These are phyloP conservation scores for Chimonanthus salicifolius DNA, from an alignment of 164 flowering plant species.

Conservation along the genomic window DNA sequence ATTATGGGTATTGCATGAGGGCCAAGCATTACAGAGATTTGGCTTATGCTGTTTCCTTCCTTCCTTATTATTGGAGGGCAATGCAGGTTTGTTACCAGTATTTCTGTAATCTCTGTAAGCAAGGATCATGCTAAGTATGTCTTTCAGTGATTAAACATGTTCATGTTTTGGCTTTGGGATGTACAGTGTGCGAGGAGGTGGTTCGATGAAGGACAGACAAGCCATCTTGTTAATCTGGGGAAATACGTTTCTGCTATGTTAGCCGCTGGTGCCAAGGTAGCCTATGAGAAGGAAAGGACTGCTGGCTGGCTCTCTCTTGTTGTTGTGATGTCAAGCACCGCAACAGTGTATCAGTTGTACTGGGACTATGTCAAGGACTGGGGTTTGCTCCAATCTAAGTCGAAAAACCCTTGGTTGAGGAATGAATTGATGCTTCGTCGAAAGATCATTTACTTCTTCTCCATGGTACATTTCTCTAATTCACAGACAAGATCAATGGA, in stretches of 20 bases:
- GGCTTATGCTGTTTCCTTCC: conserved; percentile 91
- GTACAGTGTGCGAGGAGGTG: conserved; percentile 93
- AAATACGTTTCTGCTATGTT: conserved; percentile 97
- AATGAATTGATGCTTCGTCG: conserved; percentile 80
- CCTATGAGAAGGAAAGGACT: conserved; percentile 67
- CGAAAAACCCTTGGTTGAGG: conserved; percentile 94
- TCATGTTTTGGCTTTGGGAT: neutral
- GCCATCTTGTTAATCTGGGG: conserved; percentile 83
- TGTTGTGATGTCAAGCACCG: conserved; percentile 67
- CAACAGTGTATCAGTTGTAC: conserved; percentile 90
- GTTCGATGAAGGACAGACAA: conserved; percentile 87
- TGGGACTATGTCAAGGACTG: conserved; percentile 99
- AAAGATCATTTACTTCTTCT: conserved; percentile 81
- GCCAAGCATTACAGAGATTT: conserved; percentile 71
- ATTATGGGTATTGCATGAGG: conserved; percentile 76
- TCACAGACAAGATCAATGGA: neutral
- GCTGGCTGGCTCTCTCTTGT: conserved; percentile 65
- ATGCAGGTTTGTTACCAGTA: conserved; percentile 64
- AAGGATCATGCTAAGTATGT: no score
- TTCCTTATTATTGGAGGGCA: conserved; percentile 97
- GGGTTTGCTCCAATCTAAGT: conserved; percentile 81
- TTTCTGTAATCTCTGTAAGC: neutral
- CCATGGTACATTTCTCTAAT: conserved; percentile 59
- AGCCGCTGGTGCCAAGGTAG: conserved; percentile 95
- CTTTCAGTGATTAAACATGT: neutral